Conservation (phyloP, 2,329 filamentous ascomycete genomes). For the Trichoderma gracile region DNA sequence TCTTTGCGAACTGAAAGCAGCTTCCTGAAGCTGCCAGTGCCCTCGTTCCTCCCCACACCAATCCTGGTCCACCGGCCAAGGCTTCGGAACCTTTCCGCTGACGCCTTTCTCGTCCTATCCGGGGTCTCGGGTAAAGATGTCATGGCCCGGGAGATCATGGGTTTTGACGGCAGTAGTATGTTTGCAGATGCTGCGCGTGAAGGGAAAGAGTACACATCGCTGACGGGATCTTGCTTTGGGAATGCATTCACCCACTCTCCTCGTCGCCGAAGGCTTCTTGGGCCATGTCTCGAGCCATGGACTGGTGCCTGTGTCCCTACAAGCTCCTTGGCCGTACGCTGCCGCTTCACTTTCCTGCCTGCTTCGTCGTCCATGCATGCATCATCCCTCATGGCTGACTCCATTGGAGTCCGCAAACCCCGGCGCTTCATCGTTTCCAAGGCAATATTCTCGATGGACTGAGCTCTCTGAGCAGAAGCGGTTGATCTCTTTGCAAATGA, state of each 20-base stretch:
- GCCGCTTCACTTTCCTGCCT: slow-evolving; percentile 19
- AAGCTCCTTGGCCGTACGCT: slow-evolving; percentile 6
- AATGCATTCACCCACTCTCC: neutral
- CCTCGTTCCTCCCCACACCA: slow-evolving; percentile 7
- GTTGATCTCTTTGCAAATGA: slow-evolving; percentile 73
- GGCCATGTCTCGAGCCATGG: neutral
- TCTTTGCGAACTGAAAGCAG: slow-evolving; percentile 24
- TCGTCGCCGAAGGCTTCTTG: neutral
- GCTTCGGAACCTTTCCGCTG: slow-evolving; percentile 14
- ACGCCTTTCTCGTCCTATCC: slow-evolving; percentile 1
- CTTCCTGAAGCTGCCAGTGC: slow-evolving; percentile 14
- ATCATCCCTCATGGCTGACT: neutral
- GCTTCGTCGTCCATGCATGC: slow-evolving; percentile 1
- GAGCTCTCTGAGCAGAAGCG: slow-evolving; percentile 45
- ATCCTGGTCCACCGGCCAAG: slow-evolving; percentile 2
- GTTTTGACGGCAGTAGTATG: neutral
- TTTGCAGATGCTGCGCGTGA: neutral
- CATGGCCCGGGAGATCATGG: neutral
- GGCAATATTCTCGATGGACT: slow-evolving; percentile 15
- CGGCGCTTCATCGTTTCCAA: slow-evolving; percentile 17
- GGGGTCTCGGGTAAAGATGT: neutral
- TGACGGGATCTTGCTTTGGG: neutral
- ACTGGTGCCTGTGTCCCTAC: neutral
- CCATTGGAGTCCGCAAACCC: slow-evolving; percentile 4
- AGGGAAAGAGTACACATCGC: neutral